A percentile compares a stretch with the other conserved stretches of the same genome.
Evolutionary conservation across 352 stramenopile genomes (phyloP).

Genomic region (Pythium plurisporium): DNA sequence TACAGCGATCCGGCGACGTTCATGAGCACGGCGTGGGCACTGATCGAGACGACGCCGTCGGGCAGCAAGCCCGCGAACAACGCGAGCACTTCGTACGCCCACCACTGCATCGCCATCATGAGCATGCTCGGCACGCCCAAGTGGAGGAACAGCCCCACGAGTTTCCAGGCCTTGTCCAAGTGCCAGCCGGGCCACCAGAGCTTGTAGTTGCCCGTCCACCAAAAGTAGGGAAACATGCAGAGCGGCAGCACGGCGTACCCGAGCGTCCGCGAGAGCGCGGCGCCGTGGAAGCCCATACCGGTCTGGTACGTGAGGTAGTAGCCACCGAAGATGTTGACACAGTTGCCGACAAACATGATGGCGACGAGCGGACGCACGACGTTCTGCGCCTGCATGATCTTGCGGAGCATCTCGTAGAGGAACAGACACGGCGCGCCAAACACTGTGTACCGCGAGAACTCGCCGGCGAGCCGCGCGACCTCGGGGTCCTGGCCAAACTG

Average conservation of each 20-base stretch:
- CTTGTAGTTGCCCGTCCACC: constrained; percentile 35
- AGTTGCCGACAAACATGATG: constrained; percentile 65
- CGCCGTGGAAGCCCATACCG: constrained; percentile 66
- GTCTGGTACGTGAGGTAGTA: constrained; percentile 83
- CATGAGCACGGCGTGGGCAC: constrained; percentile 68
- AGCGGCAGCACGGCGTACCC: constrained; percentile 52
- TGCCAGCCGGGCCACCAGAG: constrained; percentile 74
- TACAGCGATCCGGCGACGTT: constrained; percentile 62
- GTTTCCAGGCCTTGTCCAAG: constrained; percentile 30
- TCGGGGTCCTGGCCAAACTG: constrained; percentile 55
- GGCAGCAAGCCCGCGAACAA: constrained; percentile 64
- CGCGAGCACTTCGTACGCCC: constrained; percentile 69
- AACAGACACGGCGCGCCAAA: constrained; percentile 79
- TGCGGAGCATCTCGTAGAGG: constrained; percentile 83
- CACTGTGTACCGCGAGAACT: constrained; percentile 65
- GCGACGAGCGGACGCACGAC: constrained; percentile 83
- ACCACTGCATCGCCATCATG: constrained; percentile 78
- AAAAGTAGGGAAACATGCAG: constrained; percentile 60
- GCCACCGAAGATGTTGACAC: constrained; percentile 72
- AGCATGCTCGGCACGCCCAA: constrained; percentile 44
- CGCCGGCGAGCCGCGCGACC: constrained; percentile 60
- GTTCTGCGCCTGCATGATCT: constrained; percentile 84
- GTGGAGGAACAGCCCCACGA: constrained; percentile 46
- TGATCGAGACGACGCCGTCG: constrained; percentile 66
- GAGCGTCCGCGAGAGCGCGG: constrained; percentile 66